Percentiles rank a stretch among this genome's conserved stretches.
Evolutionary conservation across 75 land plant genomes (phyloP).

Genomic region (Gnetum montanum): DNA sequence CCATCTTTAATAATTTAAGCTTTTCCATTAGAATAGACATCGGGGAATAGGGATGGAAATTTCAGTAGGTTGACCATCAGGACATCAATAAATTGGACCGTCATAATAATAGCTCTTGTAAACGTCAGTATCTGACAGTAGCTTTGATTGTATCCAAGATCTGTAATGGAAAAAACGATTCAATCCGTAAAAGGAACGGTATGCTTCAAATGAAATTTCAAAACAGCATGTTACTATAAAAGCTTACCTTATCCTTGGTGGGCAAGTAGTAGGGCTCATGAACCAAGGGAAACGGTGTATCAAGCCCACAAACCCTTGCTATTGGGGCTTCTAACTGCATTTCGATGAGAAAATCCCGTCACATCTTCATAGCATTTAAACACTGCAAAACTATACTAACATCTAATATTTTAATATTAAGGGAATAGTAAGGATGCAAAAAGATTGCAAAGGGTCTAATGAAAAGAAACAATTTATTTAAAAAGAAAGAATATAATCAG

Average conservation of each 20-base stretch:
- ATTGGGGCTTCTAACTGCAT: conserved; percentile 96
- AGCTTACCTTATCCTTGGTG: conserved; percentile 77
- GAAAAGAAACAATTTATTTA: background rate
- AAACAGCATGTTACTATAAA: background rate
- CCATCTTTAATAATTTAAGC: too few species aligned
- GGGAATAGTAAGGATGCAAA: too few species aligned
- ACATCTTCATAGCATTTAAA: too few species aligned
- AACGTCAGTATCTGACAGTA: conserved; percentile 60
- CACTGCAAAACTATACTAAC: too few species aligned
- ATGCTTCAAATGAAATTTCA: background rate
- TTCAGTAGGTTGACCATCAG: too few species aligned
- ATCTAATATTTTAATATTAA: too few species aligned
- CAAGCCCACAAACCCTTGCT: conserved; percentile 87
- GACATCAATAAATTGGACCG: too few species aligned
- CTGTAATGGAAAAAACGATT: conserved; percentile 27
- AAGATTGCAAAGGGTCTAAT: background rate
- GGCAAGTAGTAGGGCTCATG: conserved; percentile 98
- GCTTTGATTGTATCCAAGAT: conserved; percentile 85
- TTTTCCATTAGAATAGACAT: too few species aligned
- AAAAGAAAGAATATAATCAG: too few species aligned
- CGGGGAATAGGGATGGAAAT: too few species aligned
- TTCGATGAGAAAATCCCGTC: too few species aligned
- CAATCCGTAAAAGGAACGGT: background rate
- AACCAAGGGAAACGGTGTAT: conserved; percentile 97
- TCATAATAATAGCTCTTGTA: too few species aligned